These are phyloP conservation scores for Falciphora oryzae DNA, from an alignment of 2,329 filamentous ascomycete species.

Conservation along the genomic window DNA sequence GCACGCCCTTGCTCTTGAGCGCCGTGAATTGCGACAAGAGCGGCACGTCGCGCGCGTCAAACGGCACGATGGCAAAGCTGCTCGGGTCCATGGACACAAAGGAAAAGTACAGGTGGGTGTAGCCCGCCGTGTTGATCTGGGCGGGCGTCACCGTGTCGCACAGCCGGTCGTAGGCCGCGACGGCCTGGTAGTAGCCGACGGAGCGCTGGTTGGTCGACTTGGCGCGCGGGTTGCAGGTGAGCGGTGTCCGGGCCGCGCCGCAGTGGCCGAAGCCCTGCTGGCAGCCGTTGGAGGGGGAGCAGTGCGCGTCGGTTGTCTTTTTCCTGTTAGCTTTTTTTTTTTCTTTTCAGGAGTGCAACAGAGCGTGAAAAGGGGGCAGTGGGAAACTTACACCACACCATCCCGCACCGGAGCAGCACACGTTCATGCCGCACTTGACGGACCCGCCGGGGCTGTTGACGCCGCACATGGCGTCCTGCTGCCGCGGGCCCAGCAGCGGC, in stretches of 20 bases:
- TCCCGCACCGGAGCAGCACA: constrained; percentile 22
- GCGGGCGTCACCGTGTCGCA: constrained; percentile 27
- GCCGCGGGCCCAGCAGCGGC: neutral
- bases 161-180: constrained; percentile 17
- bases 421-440: constrained; percentile 21
- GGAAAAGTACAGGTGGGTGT: constrained; percentile 29
- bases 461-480: constrained; percentile 22
- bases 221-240: constrained; percentile 20
- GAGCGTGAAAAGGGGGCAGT: too few species aligned
- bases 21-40: constrained; percentile 21
- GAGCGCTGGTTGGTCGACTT: constrained; percentile 23
- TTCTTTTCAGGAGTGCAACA: too few species aligned
- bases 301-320: constrained; percentile 17
- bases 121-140: constrained; percentile 25
- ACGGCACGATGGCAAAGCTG: constrained; percentile 21
- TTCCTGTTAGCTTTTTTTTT: neutral
- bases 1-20: constrained; percentile 17
- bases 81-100: constrained; percentile 23
- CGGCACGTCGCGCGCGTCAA: constrained; percentile 16
- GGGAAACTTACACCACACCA: constrained; percentile 21
- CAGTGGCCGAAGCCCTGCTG: constrained; percentile 31
- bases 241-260: constrained; percentile 15
- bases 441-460: constrained; percentile 16
- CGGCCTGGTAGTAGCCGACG: constrained; percentile 31
- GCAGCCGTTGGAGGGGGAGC: constrained; percentile 24